Percentiles rank a stretch among this genome's conserved stretches.
Conservation (phyloP, 2,329 filamentous ascomycete species). For the Fusarium pilosicola region DNA sequence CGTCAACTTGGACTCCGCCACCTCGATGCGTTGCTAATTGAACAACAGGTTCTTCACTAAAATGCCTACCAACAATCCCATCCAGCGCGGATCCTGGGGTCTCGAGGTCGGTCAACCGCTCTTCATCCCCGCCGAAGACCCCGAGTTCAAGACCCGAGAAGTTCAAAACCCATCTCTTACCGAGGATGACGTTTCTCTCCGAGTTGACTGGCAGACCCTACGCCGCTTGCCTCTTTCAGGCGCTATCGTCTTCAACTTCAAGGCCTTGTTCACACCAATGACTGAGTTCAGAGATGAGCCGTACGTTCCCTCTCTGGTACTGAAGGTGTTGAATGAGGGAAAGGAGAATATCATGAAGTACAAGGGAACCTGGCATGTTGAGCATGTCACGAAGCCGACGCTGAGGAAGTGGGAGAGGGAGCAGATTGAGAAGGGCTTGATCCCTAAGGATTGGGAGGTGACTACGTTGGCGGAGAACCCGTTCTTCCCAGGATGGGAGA, state of each 20-base stretch:
- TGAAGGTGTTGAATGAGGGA: slow-evolving; percentile 68
- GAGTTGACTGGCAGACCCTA: slow-evolving; percentile 90
- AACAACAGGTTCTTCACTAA: slow-evolving; percentile 78
- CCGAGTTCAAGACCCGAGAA: slow-evolving; percentile 68
- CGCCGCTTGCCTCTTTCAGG: slow-evolving; percentile 80
- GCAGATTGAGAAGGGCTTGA: slow-evolving; percentile 70
- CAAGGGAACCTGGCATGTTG: slow-evolving; percentile 83
- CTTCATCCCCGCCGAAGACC: slow-evolving; percentile 76
- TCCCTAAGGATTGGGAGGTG: slow-evolving; percentile 71
- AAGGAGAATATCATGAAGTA: slow-evolving; percentile 79
- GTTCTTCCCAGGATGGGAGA: slow-evolving; percentile 77
- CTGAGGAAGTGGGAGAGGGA: slow-evolving; percentile 71
- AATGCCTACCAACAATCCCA: slow-evolving; percentile 77
- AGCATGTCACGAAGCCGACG: slow-evolving; percentile 75
- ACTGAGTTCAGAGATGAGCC: slow-evolving; percentile 76
- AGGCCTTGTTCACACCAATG: slow-evolving; percentile 82
- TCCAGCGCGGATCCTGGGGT: slow-evolving; percentile 87
- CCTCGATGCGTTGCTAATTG: neutral
- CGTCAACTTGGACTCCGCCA: slow-evolving; percentile 21
- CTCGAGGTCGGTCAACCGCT: slow-evolving; percentile 80
- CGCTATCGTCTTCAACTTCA: slow-evolving; percentile 87
- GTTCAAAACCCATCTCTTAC: slow-evolving; percentile 66
- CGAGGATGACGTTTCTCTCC: slow-evolving; percentile 70
- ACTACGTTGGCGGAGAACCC: slow-evolving; percentile 78
- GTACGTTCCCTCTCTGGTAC: slow-evolving; percentile 73